Base-by-base conservation (phyloP, 139 green algal species). In the Chlorella sp. region DNA sequence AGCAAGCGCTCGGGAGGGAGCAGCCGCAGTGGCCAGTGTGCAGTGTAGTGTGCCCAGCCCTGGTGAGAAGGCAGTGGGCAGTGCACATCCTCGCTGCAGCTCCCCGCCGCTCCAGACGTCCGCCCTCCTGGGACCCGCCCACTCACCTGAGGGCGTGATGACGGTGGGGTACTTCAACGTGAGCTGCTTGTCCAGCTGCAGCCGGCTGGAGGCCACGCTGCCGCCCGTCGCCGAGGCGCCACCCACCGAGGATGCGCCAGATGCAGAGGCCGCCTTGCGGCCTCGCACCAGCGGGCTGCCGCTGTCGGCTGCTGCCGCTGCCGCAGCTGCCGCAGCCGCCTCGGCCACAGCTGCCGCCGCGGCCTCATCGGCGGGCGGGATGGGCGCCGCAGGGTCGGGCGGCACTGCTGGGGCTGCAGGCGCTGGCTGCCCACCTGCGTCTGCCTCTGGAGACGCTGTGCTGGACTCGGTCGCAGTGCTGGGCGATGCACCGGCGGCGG, bases 91-190 rank as follows among this genome's bases (percentile, higher is more conserved):
- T n/a, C n/a, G n/a, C n/a, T n/a, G n/a, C n/a, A n/a, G n/a, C n/a
- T n/a, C n/a, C n/a, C n/a, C n/a, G n/a, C n/a, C n/a, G n/a, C n/a
- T n/a, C n/a, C n/a, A 17, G 11, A 20, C 11, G 8, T 20, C 56
- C 11, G 22, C 56, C 28, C 3, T 24, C 3, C 22, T 65, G 56
- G 3, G 56, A n/a, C 11, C 56, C 13, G 26, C 62, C 30, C 7
- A 67, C 58, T 2, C 72, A 67, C 51, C 48, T n/a, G 87, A 88
- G 26, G 89, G 89, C 0, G 89, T 92, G 74, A 92, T 90, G 76
- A 92, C 60, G 16, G 79, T 79, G 0, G 87, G 86, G 40, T 84
- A 90, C 2, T 81, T 44, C 13, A 84, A 22, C 0, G 87, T 84
- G 24, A 91, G 78, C 43, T 86, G 82, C 26, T 76, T 84, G 20